Base-by-base conservation (phyloP, 2,329 filamentous ascomycete genomes). In the Paraphoma chrysanthemicola region DNA sequence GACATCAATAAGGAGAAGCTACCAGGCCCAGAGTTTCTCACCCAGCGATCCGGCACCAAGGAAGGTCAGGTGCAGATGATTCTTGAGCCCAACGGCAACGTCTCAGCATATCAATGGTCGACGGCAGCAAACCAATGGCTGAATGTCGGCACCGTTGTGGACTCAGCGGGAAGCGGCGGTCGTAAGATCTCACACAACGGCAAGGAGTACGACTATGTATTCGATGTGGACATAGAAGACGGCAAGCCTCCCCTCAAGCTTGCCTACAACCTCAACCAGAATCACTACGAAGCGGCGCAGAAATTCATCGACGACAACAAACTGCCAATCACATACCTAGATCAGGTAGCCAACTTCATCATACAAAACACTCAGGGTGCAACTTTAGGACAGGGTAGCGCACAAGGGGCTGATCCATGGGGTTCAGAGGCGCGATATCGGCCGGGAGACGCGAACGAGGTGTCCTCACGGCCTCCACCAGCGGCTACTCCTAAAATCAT, bases 21-120 rank as follows among this genome's bases (percentile, higher is more conserved):
- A 1, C 93, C 94, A 0, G 92, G 93, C 0, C 91, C 92, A 12
- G 92, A 96, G 16, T 97, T 97, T 67, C 80, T 99, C 8, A 86
- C 88, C 52, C 86, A 86, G 53, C 93, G 93, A 66, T 87, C 88
- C 0, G 95, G 95, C 3, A 95, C 91, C n/a, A 97, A 97, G 77
- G 95, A 99, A 63, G 95, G 95, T 0, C 94, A 99, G 72, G 90
- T 97, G 5, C 90, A 96, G 69, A 96, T 96, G 87, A 94, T 97
- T 68, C 87, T 86, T 56, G 90, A 97, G 74, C 80, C 85, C 7
- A 89, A 96, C 69, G 92, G 92, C 44, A 91, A 87, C 49, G 84
- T 97, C 30, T 92, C 90, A 4, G 93, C 93, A 8, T 92, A 98
- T 72, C 88, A 91, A 59, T 98, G 94, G 94, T 96, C 93, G 11